These are phyloP conservation scores for Staphylotrichum longicolle DNA, from an alignment of 495 filamentous ascomycete species.

Conservation along the genomic window DNA sequence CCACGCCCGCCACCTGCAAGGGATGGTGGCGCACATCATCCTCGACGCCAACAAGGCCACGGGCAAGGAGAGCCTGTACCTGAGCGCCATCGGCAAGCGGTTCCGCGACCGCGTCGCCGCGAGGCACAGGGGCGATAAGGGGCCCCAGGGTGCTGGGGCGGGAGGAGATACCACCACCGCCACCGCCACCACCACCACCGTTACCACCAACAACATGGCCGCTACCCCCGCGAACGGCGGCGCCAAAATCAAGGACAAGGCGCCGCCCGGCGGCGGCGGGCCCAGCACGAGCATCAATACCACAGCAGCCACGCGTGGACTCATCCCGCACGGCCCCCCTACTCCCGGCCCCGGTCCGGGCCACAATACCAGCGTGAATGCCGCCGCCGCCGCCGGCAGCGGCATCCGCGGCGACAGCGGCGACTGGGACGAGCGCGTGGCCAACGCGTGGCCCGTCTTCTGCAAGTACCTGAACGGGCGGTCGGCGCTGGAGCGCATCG, in stretches of 20 bases:
- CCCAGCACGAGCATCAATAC: no score
- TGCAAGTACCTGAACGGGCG: conserved; percentile 85
- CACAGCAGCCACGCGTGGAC: no score
- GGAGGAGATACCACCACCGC: neutral
- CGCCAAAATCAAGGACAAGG: no score
- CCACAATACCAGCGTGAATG: neutral
- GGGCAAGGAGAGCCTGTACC: conserved; percentile 66
- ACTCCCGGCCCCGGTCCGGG: no score
- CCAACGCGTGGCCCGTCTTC: conserved; percentile 52
- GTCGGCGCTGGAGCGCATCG: conserved; percentile 83
- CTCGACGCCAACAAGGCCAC: conserved; percentile 55
- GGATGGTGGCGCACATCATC: conserved; percentile 51
- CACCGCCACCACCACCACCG: neutral
- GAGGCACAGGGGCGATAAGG: conserved; percentile 24
- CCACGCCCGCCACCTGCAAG: conserved; percentile 45
- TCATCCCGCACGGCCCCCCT: no score
- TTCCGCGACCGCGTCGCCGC: conserved; percentile 38
- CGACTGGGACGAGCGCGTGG: conserved; percentile 43
- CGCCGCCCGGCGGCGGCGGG: no score
- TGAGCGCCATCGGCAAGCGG: conserved; percentile 65
- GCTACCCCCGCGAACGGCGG: no score
- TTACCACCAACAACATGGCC: neutral
- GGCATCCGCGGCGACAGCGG: conserved; percentile 2
- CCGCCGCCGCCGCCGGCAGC: conserved; percentile 20
- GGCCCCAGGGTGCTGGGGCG: no score